Percentiles rank a stretch among this genome's conserved stretches.
These are phyloP conservation scores for Colletotrichum coccodes DNA, from an alignment of 2,329 filamentous ascomycete genomes.

Conservation along the genomic window DNA sequence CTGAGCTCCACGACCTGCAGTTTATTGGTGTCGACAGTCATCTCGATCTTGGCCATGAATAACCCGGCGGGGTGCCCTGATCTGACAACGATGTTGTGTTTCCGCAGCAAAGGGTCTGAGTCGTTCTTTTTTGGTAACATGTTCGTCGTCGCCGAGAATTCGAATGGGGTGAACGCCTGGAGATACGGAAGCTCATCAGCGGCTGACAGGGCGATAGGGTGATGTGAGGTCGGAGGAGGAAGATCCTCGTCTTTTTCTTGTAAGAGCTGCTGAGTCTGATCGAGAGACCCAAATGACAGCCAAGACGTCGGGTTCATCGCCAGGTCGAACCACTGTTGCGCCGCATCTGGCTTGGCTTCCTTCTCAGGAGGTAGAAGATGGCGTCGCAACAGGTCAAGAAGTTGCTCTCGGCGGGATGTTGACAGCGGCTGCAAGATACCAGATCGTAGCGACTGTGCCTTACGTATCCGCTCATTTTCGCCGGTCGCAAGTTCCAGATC, in stretches of 20 bases:
- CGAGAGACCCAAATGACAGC: slow-evolving; percentile 59
- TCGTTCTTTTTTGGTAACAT: slow-evolving; percentile 49
- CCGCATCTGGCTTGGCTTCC: slow-evolving; percentile 40
- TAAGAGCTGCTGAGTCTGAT: slow-evolving; percentile 37
- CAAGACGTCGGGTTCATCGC: slow-evolving; percentile 63
- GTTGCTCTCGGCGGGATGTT: slow-evolving; percentile 45
- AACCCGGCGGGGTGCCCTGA: slow-evolving; percentile 59
- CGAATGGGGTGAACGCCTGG: slow-evolving; percentile 76
- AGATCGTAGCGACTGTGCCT: slow-evolving; percentile 50
- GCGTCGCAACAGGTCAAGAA: slow-evolving; percentile 53
- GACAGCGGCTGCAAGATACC: slow-evolving; percentile 40
- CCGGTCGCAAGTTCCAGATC: slow-evolving; percentile 67
- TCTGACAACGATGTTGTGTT: slow-evolving; percentile 66
- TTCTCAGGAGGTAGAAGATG: slow-evolving; percentile 51
- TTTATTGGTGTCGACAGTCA: slow-evolving; percentile 66
- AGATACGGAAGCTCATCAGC: slow-evolving; percentile 76
- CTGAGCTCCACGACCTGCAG: slow-evolving; percentile 62
- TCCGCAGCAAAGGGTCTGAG: slow-evolving; percentile 55
- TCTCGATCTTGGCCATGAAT: slow-evolving; percentile 66
- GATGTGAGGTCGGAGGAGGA: slow-evolving; percentile 67
- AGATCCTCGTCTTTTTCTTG: slow-evolving; percentile 44
- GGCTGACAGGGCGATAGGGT: slow-evolving; percentile 70
- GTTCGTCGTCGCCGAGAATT: slow-evolving; percentile 65
- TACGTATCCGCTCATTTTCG: slow-evolving; percentile 67
- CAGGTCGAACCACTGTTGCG: slow-evolving; percentile 56